phyloP scores from a whole-genome alignment of 495 filamentous ascomycete genomes.

The Aspergillus coremiiformis region DNA sequence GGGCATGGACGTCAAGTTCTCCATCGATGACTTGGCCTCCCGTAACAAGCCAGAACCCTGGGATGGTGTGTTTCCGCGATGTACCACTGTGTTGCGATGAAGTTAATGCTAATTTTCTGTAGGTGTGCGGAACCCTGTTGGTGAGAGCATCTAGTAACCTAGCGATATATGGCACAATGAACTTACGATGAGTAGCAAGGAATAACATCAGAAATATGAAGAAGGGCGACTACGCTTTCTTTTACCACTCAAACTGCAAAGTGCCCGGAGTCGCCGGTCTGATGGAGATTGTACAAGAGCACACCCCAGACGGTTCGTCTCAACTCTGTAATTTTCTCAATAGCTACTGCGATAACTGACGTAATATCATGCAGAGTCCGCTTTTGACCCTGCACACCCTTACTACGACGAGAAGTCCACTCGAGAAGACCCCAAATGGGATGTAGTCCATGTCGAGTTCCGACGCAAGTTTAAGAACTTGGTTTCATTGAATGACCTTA shows the following conservation, averaged over 20 bases:
- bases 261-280: slow-evolving; percentile 83
- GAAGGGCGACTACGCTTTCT: slow-evolving; percentile 85
- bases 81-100: background rate
- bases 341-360: slow-evolving; percentile 3
- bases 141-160: slow-evolving; percentile 26
- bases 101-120: slow-evolving; percentile 15
- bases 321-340: slow-evolving; percentile 3
- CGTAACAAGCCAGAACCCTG: slow-evolving; percentile 72
- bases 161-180: background rate
- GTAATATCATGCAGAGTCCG: slow-evolving; percentile 51
- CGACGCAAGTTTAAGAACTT: slow-evolving; percentile 68
- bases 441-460: slow-evolving; percentile 80
- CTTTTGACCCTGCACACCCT: slow-evolving; percentile 66
- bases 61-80: slow-evolving; percentile 54
- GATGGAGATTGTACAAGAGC: slow-evolving; percentile 85
- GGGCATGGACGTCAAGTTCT: slow-evolving; percentile 82
- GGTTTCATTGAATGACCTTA: slow-evolving; percentile 67
- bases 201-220: slow-evolving; percentile 90
- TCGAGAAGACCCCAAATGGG: slow-evolving; percentile 81
- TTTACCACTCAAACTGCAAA: slow-evolving; percentile 96
- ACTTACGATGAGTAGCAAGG: slow-evolving; percentile 43
- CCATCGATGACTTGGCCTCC: slow-evolving; percentile 79
- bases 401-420: slow-evolving; percentile 75
- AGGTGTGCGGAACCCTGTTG: slow-evolving; percentile 53
- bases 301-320: slow-evolving; percentile 62